Evolutionary conservation across 306 rosid genomes (phyloP), one percentile per base, ranked within the genome.

Genomic region (Luffa aegyptiaca): DNA sequence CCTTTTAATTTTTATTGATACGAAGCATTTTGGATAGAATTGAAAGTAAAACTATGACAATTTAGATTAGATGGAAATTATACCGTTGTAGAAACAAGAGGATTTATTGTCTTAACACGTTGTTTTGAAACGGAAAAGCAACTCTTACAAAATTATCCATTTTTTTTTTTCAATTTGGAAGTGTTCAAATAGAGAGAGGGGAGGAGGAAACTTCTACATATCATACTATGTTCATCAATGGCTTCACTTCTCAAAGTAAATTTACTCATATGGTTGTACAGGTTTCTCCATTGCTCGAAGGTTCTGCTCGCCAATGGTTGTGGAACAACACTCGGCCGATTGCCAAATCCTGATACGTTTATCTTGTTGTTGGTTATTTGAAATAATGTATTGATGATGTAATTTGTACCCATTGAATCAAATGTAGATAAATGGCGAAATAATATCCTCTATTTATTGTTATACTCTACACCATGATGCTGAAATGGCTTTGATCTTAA

Each of bases 261-360:
- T 53, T 5, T 53, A 17, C 58, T 53, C 21, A 5, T 53, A 53
- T 45, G 52, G 80, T 77, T 61, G 81, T 41, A 5, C 90, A 95
- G 98, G 96, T 95, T 68, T 92, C 98, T 39, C 92, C 97, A 2
- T 82, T 95, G 87, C 81, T 93, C 64, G 93, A 90, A 75, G 97
- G 88, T 72, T 87, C 90, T 75, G 92, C 97, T 78, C 80, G 82
- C 76, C 81, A 90, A 74, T 95, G 98, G 98, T 97, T 95, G 77
- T 87, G 93, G 98, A 78, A 86, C 90, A 95, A 93, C 86, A 95
- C 99, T 37, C 79, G 86, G 14, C 92, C 94, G 4, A 79, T 91
- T 51, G 73, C 21, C 62, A 86, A 68, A 66, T 44, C 75, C 75
- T 86, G 81, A 84, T 68, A 66, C 8, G 64, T 35, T 20, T n/a